These are phyloP conservation scores for Iris macrosiphon DNA, from an alignment of 106 monocot species.

Conservation along the genomic window DNA sequence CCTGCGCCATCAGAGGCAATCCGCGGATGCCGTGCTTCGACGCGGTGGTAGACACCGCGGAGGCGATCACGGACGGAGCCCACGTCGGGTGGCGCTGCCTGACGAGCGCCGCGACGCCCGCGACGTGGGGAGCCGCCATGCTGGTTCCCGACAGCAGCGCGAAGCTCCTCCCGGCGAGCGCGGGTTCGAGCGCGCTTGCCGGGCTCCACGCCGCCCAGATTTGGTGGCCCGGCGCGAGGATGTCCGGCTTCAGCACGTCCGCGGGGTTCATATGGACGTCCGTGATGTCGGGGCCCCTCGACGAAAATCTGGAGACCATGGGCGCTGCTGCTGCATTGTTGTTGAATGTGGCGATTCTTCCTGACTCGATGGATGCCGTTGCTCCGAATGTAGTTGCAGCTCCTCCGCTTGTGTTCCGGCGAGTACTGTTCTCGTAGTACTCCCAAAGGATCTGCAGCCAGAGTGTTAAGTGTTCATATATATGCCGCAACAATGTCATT, in stretches of 20 bases:
- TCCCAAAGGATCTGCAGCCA: conserved; percentile 30
- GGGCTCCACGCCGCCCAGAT: conserved; percentile 93
- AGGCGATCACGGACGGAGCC: conserved; percentile 64
- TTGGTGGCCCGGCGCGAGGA: conserved; percentile 65
- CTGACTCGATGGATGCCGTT: conserved; percentile 53
- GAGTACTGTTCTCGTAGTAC: conserved; percentile 55
- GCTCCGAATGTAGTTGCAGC: conserved; percentile 21
- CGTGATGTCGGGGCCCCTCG: conserved; percentile 61
- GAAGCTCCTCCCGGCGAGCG: conserved; percentile 40
- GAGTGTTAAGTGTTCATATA: too few species aligned
- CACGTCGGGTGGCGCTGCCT: conserved; percentile 48
- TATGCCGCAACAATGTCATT: too few species aligned
- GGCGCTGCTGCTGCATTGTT: conserved; percentile 23
- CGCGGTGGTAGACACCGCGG: conserved; percentile 60
- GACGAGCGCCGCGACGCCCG: conserved; percentile 65
- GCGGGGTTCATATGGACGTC: conserved; percentile 25
- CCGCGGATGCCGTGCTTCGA: conserved; percentile 23
- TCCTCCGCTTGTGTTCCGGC: conserved; percentile 8
- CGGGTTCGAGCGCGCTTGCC: conserved; percentile 33
- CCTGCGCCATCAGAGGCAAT: conserved; percentile 46
- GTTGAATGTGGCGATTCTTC: conserved; percentile 40
- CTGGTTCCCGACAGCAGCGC: conserved; percentile 78
- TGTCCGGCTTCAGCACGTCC: conserved; percentile 75
- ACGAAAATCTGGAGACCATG: conserved; percentile 49
- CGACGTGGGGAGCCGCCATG: conserved; percentile 81